Evolutionary conservation across 1,284 basidiomycete genomes (phyloP).

Genomic region (Tremellales sp.): DNA sequence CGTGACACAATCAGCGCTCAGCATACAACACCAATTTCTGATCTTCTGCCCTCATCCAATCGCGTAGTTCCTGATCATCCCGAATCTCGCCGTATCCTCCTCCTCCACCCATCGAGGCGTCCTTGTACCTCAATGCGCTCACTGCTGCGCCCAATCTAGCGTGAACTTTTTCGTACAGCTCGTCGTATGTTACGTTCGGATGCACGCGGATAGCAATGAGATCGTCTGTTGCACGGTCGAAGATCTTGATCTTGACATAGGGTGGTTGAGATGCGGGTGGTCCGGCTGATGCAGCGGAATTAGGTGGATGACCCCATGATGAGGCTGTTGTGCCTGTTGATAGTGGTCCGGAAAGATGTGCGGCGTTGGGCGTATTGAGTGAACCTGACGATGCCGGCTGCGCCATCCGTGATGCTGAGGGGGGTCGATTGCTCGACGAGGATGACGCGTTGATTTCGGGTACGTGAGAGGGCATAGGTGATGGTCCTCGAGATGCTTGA

Average conservation of each 20-base stretch:
- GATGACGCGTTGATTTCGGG: conserved; percentile 20
- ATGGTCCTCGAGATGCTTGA: conserved; percentile 18
- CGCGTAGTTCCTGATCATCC: conserved; percentile 65
- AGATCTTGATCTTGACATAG: conserved; percentile 97
- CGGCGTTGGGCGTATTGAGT: conserved; percentile 9
- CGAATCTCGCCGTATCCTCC: conserved; percentile 63
- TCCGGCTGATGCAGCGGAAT: conserved; percentile 8
- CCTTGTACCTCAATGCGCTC: conserved; percentile 64
- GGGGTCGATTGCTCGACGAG: conserved; percentile 10
- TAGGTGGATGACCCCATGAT: conserved; percentile 22
- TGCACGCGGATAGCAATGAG: conserved; percentile 96
- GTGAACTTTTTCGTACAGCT: conserved; percentile 87
- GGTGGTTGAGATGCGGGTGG: conserved; percentile 56
- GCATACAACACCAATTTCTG: conserved; percentile 82
- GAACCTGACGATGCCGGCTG: conserved; percentile 3
- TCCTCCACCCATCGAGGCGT: conserved; percentile 53
- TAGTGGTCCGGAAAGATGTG: conserved; percentile 3
- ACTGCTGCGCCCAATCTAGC: conserved; percentile 77
- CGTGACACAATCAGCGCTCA: conserved; percentile 36
- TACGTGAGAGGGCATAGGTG: too few relatives aligned
- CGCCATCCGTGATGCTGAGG: conserved; percentile 10
- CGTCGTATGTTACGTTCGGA: conserved; percentile 76
- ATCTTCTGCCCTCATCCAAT: conserved; percentile 79
- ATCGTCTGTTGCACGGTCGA: conserved; percentile 84
- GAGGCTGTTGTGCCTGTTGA: conserved; percentile 16